Evolutionary conservation across 106 monocot genomes (phyloP).

Genomic region (Apostasia ramifera): DNA sequence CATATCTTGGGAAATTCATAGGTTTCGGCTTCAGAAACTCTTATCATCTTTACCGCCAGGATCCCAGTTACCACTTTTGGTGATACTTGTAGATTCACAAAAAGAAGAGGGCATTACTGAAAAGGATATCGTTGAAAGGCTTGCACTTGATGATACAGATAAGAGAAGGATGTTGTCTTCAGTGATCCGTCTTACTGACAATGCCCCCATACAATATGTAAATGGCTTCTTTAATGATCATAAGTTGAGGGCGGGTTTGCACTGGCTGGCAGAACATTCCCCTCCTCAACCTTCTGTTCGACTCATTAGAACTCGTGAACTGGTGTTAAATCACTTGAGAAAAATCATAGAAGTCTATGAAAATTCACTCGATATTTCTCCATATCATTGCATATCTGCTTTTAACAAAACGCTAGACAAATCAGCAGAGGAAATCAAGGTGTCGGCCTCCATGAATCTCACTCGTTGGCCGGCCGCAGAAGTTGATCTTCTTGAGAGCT

Average conservation of each 20-base stretch:
- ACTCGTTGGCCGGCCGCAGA: conserved; percentile 82
- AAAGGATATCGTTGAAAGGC: conserved; percentile 29
- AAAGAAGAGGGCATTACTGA: conserved; percentile 13
- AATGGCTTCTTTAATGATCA: conserved; percentile 61
- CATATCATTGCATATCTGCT: conserved; percentile 45
- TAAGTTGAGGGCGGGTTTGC: conserved; percentile 50
- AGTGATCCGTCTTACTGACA: conserved; percentile 36
- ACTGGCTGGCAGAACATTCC: conserved; percentile 67
- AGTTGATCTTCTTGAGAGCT: conserved; percentile 40
- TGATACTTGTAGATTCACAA: conserved; percentile 20
- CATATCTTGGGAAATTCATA: conserved; percentile 65
- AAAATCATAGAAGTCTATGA: conserved; percentile 19
- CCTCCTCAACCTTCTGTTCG: conserved; percentile 42
- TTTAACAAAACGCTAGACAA: conserved; percentile 65
- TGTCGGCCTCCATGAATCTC: conserved; percentile 42
- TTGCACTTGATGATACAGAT: conserved; percentile 40
- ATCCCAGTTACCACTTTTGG: conserved; percentile 70
- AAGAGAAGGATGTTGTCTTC: conserved; percentile 38
- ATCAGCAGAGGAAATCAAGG: conserved; percentile 34
- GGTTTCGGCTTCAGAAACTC: conserved; percentile 40
- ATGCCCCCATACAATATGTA: not conserved
- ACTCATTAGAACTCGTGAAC: conserved; percentile 39
- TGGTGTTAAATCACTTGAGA: conserved; percentile 39
- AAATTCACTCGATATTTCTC: conserved; percentile 27
- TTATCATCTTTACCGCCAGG: conserved; percentile 47